phyloP scores from a whole-genome alignment of 192 early-diverging fungal genomes.

The Coemansia sp. region DNA sequence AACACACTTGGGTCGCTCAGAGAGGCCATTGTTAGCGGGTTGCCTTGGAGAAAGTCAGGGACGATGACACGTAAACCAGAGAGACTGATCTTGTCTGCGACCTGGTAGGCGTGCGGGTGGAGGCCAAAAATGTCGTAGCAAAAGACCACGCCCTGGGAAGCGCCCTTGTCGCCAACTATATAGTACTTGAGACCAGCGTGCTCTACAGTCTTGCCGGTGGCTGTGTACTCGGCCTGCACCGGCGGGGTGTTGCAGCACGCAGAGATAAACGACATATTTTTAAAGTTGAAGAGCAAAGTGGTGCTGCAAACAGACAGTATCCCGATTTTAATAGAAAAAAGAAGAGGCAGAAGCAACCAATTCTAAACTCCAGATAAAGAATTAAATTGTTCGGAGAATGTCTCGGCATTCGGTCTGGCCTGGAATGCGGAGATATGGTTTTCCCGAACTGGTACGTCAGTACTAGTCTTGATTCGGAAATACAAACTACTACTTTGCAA shows the following conservation, averaged over 20 bases:
- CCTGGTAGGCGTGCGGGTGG: conserved; percentile 59
- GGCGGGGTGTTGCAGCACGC: conserved; percentile 54
- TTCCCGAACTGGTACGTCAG: not conserved
- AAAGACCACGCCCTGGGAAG: conserved; percentile 57
- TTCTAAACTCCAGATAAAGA: not conserved
- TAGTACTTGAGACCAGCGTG: conserved; percentile 25
- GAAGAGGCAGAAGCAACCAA: not conserved
- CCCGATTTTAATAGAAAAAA: not conserved
- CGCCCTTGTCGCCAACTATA: conserved; percentile 28
- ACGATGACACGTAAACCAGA: conserved; percentile 58
- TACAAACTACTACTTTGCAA: no score
- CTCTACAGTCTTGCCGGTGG: conserved; percentile 19
- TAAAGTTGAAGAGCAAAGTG: not conserved
- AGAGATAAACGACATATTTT: conserved; percentile 17
- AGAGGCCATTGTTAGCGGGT: conserved; percentile 27
- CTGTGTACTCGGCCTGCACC: conserved; percentile 41
- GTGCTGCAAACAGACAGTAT: not conserved
- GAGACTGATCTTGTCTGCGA: conserved; percentile 50
- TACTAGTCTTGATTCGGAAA: not conserved
- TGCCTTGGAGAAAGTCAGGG: conserved; percentile 61
- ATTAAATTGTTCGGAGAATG: not conserved
- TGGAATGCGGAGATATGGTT: not conserved
- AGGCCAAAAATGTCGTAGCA: conserved; percentile 68
- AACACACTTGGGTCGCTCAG: conserved; percentile 18
- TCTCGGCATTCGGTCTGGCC: not conserved